Conservation (phyloP, 257 asterid species). For the Nyctanthes arbortristis region DNA sequence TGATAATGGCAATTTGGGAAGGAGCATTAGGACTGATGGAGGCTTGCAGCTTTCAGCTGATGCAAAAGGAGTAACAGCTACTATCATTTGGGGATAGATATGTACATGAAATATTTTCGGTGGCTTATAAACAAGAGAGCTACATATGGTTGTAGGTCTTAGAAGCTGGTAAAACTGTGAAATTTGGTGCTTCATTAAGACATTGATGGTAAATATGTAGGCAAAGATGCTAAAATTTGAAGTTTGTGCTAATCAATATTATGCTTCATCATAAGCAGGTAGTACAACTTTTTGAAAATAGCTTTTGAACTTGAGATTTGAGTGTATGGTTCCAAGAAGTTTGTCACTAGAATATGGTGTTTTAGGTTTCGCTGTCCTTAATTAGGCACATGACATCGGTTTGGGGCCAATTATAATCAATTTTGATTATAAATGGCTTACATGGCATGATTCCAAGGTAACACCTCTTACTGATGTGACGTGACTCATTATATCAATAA, state of each 20-base stretch:
- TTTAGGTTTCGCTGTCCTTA: not conserved
- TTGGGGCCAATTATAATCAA: too few species aligned
- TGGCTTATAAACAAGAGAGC: conserved; percentile 1
- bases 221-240: not conserved
- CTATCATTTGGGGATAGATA: not conserved
- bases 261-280: not conserved
- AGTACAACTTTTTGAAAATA: too few species aligned
- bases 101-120: not conserved
- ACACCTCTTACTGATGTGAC: too few species aligned
- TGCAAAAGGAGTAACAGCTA: not conserved
- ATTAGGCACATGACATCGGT: too few species aligned
- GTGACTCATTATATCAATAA: too few species aligned
- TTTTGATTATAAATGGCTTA: too few species aligned
- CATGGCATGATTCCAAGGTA: too few species aligned
- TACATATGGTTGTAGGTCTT: not conserved
- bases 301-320: too few species aligned
- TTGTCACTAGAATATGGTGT: not conserved
- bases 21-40: not conserved
- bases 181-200: not conserved
- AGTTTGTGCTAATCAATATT: not conserved
- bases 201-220: not conserved
- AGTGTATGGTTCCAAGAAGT: not conserved
- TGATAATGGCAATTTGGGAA: not conserved
- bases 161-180: not conserved
- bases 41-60: not conserved